Evolutionary conservation across 2,329 filamentous ascomycete species (phyloP).

Genomic region (Fusarium newnesense): DNA sequence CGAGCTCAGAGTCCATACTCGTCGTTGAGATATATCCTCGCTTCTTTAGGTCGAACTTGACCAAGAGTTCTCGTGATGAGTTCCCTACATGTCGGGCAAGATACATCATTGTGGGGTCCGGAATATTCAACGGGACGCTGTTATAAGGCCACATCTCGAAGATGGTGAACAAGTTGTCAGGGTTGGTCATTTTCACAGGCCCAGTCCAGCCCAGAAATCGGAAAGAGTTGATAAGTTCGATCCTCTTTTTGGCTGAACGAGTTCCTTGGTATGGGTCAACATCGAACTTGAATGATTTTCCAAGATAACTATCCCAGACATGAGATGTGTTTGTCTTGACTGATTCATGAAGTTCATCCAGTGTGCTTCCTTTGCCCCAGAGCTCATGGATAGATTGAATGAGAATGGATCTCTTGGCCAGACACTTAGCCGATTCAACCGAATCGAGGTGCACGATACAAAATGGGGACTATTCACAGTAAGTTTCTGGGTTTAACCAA

Average conservation of each 20-base stretch:
- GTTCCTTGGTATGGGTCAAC: conserved; percentile 86
- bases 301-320: conserved; percentile 74
- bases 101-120: conserved; percentile 69
- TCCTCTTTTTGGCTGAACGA: conserved; percentile 69
- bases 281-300: conserved; percentile 81
- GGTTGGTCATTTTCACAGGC: conserved; percentile 77
- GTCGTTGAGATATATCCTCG: conserved; percentile 94
- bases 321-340: conserved; percentile 68
- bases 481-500: conserved; percentile 31
- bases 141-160: conserved; percentile 82
- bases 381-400: conserved; percentile 87
- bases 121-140: conserved; percentile 57
- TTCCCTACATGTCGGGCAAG: conserved; percentile 77
- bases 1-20: conserved; percentile 95
- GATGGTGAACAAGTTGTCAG: conserved; percentile 80
- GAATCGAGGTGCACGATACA: conserved; percentile 79
- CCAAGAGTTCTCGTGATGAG: conserved; percentile 74
- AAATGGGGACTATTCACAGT: conserved; percentile 77
- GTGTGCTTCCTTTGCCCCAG: conserved; percentile 79
- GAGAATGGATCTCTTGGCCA: conserved; percentile 83
- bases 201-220: conserved; percentile 81
- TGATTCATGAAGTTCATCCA: conserved; percentile 74
- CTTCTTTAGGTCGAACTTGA: conserved; percentile 90
- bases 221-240: conserved; percentile 85
- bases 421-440: conserved; percentile 68